A percentile compares a stretch with the other conserved stretches of the same genome.
These are phyloP conservation scores for Ustilago curta DNA, from an alignment of 1,284 basidiomycete genomes.

Conservation along the genomic window DNA sequence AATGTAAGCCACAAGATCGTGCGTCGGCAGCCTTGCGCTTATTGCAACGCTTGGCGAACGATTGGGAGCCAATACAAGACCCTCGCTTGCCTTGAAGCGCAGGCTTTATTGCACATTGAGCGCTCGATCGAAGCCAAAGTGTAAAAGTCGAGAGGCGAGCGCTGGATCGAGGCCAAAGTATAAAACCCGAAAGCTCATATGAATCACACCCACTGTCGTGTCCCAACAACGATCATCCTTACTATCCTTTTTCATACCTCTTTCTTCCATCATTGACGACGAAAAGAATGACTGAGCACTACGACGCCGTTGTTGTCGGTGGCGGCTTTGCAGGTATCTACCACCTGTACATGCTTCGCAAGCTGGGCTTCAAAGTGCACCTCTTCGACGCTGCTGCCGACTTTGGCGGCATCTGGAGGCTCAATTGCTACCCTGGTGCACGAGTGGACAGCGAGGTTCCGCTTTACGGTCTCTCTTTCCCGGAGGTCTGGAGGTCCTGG, in stretches of 20 bases:
- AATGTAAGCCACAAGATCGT: slow-evolving; percentile 3
- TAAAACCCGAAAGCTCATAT: background rate
- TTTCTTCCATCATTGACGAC: background rate
- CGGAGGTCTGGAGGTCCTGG: slow-evolving; percentile 50
- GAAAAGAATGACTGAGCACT: slow-evolving; percentile 47
- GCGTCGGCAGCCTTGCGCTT: slow-evolving; percentile 22
- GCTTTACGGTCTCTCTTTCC: slow-evolving; percentile 50
- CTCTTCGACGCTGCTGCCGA: slow-evolving; percentile 51
- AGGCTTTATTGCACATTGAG: background rate
- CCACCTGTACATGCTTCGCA: slow-evolving; percentile 43
- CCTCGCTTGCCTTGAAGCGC: background rate
- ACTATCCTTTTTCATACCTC: background rate
- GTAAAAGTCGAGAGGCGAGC: background rate
- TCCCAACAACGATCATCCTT: background rate
- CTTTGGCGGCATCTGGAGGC: slow-evolving; percentile 54
- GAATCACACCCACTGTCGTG: too few species aligned
- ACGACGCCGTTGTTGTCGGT: slow-evolving; percentile 44
- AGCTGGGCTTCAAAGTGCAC: slow-evolving; percentile 48
- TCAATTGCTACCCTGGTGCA: slow-evolving; percentile 52
- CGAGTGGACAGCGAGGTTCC: slow-evolving; percentile 54
- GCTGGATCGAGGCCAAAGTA: background rate
- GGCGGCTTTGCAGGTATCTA: slow-evolving; percentile 53
- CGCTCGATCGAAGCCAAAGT: background rate
- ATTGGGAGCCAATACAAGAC: background rate
- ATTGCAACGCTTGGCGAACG: background rate